Evolutionary conservation across 495 filamentous ascomycete species (phyloP).

Genomic region (Aspergillus saccharolyticus): DNA sequence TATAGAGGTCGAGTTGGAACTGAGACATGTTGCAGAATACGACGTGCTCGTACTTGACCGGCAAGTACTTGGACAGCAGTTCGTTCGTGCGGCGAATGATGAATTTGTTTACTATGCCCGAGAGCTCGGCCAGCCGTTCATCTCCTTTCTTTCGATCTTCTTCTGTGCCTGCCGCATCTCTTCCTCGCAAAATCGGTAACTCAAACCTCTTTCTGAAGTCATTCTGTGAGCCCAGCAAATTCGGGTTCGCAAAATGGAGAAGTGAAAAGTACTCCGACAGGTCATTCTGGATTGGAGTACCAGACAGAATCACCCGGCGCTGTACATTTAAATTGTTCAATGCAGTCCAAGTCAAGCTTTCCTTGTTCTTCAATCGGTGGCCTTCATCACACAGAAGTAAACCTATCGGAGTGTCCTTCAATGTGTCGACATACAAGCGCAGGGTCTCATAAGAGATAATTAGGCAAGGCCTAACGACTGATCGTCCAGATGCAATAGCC

Average conservation of each 20-base stretch:
- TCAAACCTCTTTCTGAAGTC: conserved; percentile 97
- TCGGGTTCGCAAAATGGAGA: conserved; percentile 94
- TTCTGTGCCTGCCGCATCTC: conserved; percentile 86
- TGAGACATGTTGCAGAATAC: conserved; percentile 97
- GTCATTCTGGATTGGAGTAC: conserved; percentile 97
- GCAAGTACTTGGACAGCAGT: conserved; percentile 95
- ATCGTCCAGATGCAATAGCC: conserved; percentile 81
- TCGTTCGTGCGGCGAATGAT: conserved; percentile 98
- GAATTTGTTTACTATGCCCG: conserved; percentile 90
- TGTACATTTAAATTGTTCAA: conserved; percentile 87
- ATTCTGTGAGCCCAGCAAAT: conserved; percentile 76
- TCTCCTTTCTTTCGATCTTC: conserved; percentile 79
- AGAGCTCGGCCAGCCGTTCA: conserved; percentile 74
- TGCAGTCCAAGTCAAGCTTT: conserved; percentile 88
- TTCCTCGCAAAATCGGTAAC: conserved; percentile 83
- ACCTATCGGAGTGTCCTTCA: conserved; percentile 82
- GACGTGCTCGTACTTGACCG: conserved; percentile 98
- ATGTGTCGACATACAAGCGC: conserved; percentile 81
- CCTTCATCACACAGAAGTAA: conserved; percentile 97
- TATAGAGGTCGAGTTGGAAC: conserved; percentile 91
- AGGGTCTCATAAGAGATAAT: conserved; percentile 98
- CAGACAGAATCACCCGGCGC: conserved; percentile 88
- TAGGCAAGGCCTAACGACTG: conserved; percentile 93
- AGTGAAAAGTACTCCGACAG: conserved; percentile 95
- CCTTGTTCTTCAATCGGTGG: conserved; percentile 96